phyloP scores from a whole-genome alignment of 345 rosid species.

The Ceriops zippeliana region DNA sequence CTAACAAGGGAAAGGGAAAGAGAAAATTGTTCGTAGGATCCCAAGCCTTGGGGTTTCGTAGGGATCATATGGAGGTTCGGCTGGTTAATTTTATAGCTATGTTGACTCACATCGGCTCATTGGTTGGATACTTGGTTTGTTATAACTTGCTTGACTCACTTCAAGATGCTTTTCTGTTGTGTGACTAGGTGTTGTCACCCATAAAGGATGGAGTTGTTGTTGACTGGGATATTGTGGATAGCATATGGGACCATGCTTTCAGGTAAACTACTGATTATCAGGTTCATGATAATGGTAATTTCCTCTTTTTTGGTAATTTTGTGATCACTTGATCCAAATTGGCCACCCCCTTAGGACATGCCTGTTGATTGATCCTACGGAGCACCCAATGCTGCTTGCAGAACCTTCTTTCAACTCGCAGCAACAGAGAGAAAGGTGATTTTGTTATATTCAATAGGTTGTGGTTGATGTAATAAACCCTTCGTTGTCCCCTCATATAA shows the following conservation, averaged over 20 bases:
- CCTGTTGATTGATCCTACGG: slow-evolving; percentile 77
- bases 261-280: slow-evolving; percentile 36
- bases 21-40: slow-evolving; percentile 83
- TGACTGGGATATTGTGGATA: slow-evolving; percentile 95
- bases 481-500: background rate
- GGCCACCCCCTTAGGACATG: slow-evolving; percentile 50
- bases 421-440: slow-evolving; percentile 90
- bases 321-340: background rate
- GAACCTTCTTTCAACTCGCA: slow-evolving; percentile 87
- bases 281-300: slow-evolving; percentile 1
- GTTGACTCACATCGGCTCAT: too few relatives aligned
- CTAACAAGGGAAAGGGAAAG: slow-evolving; percentile 61
- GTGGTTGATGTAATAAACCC: background rate
- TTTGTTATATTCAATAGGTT: slow-evolving; percentile 7
- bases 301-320: background rate
- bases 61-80: slow-evolving; percentile 91
- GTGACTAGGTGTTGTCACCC: slow-evolving; percentile 70
- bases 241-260: slow-evolving; percentile 96
- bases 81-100: too few relatives aligned
- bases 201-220: slow-evolving; percentile 86
- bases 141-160: background rate
- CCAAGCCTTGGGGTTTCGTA: slow-evolving; percentile 81
- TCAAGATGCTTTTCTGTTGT: slow-evolving; percentile 8
- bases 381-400: slow-evolving; percentile 95
- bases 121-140: background rate